Evolutionary conservation across 768 basidiomycete species (phyloP).

Genomic region (Termitomyces sp.): DNA sequence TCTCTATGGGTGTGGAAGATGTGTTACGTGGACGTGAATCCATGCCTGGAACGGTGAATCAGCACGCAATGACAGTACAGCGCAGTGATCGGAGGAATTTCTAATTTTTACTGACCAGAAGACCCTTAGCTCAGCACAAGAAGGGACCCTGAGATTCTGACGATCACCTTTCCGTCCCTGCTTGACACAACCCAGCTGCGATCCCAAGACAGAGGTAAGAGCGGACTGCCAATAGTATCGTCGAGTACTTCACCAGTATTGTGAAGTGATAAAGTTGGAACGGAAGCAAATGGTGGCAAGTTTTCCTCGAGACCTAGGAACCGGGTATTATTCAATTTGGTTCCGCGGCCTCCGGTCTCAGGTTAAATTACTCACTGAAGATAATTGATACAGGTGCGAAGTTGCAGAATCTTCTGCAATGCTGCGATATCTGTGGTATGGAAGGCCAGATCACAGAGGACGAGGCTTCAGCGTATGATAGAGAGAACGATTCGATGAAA

Average conservation of each 20-base stretch:
- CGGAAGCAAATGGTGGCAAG: conserved; percentile 7
- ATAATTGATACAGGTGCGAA: background rate
- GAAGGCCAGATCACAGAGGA: background rate
- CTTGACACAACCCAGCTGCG: background rate
- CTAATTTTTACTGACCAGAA: conserved; percentile 10
- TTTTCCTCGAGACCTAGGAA: conserved; percentile 3
- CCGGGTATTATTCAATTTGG: conserved; percentile 11
- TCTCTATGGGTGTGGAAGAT: conserved; percentile 41
- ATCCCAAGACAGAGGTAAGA: background rate
- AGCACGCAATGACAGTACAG: background rate
- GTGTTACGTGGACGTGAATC: conserved; percentile 15
- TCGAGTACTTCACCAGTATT: background rate
- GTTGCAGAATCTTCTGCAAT: background rate
- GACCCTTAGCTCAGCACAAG: background rate
- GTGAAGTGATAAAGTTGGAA: background rate
- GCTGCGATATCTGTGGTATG: background rate
- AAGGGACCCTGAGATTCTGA: conserved; percentile 1
- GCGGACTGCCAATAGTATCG: background rate
- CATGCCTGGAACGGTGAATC: conserved; percentile 7
- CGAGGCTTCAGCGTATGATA: background rate
- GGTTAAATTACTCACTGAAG: background rate
- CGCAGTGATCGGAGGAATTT: conserved; percentile 11
- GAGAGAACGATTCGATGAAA: background rate
- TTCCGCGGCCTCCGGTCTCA: conserved; percentile 7
- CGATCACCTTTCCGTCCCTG: background rate